Evolutionary conservation across 306 rosid species (phyloP), one percentile per base, ranked within the genome.

Genomic region (Luffa acutangula): DNA sequence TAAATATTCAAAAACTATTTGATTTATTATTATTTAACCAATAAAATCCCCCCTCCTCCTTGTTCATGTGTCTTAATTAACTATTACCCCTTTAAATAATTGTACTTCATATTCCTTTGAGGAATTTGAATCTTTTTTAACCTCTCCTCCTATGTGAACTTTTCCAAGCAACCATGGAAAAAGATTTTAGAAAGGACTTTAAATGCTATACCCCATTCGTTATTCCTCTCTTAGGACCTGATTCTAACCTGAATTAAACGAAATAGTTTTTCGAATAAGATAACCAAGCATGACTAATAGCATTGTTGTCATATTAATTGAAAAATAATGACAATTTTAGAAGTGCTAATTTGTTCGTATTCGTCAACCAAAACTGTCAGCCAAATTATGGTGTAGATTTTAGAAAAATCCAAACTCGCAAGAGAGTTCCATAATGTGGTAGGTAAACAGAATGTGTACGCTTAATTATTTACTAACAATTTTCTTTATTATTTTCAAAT

Each of bases 1-100:
- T 73, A 43, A 45, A 46, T 71, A 45, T 71, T 71, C 18, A 70
- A 65, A 70, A 65, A 69, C 15, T n/a, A 70, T 70, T n/a, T 69
- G 0, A 42, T 69, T 41, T 9, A 11, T 4, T n/a, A 63, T 43
- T 70, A 43, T 43, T 5, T 31, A 71, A 21, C 14, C 39, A 71
- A 49, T 73, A 13, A 49, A 71, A 46, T 39, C 49, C 31, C 31
- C 33, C 34, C 33, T 58, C 70, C 48, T 7, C 75, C 36, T 42
- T 72, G 0, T 72, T 48, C 77, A 72, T 71, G 76, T 58, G 76
- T 58, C 77, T 45, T 13, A 25, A n/a, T 67, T 39, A 69, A 69
- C 52, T 4, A 37, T 14, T 36, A 2, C 1, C 51, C 31, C 21
- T 17, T 67, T 8, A 20, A 48, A 46, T 48, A 25, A 31, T 48